Evolutionary conservation across 148 eudicot species (phyloP), one percentile per base, ranked within the genome.

Genomic region (Cornus suecica): DNA sequence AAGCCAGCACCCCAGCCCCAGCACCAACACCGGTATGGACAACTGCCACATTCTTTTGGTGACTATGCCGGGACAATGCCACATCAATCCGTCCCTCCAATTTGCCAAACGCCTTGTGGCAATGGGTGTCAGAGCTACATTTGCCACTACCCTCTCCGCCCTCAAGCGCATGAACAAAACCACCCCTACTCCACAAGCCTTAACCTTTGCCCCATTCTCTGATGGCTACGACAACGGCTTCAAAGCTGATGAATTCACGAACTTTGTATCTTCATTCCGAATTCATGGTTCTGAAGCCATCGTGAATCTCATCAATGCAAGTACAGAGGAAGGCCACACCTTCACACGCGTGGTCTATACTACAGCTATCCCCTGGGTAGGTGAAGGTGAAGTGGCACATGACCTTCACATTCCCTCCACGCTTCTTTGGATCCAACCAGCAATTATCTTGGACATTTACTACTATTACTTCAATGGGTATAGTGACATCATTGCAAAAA

Each of bases 11-110:
- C n/a, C n/a, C n/a, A n/a, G n/a, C n/a, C n/a, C n/a, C n/a, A n/a
- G n/a, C n/a, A n/a, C n/a, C n/a, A n/a, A n/a, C 45, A 41, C 9
- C 5, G 45, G 5, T 52, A 52, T 52, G 58, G 58, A 2, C 15
- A 18, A 52, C 14, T 11, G 74, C 14, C 89, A 84, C 68, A 82
- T 80, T 1, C 76, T 86, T 69, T 71, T 86, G 71, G 70, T 86
- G 27, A 79, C 87, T 1, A 84, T 84, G 61, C 89, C 89, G 0
- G 83, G 80, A 10, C 87, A 84, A 77, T 87, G 89, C 66, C 87
- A 81, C 56, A 78, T 86, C 13, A 86, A 86, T n/a, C n/a, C n/a
- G n/a, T n/a, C n/a, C n/a, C n/a, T n/a, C n/a, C n/a, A n/a, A n/a
- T n/a, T n/a, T n/a, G n/a, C n/a, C n/a, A n/a, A n/a, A n/a, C n/a